phyloP scores from a whole-genome alignment of 495 filamentous ascomycete genomes.

The Neurospora sp. region DNA sequence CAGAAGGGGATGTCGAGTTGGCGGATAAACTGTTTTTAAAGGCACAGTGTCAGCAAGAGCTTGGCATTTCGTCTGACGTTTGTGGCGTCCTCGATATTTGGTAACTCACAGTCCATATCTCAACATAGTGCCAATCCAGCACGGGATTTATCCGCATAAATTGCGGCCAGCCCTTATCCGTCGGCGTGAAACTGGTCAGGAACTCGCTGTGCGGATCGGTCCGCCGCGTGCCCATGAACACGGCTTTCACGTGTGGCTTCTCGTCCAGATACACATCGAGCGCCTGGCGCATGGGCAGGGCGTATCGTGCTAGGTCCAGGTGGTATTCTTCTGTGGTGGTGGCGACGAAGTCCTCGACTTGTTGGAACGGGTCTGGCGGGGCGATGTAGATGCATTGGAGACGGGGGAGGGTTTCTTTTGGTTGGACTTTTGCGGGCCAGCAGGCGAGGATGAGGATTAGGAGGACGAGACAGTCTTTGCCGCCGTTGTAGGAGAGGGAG shows the following conservation, averaged over 20 bases:
- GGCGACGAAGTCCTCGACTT: conserved; percentile 77
- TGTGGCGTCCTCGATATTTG: neutral
- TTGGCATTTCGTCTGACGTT: neutral
- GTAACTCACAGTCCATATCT: conserved; percentile 67
- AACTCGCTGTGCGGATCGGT: conserved; percentile 84
- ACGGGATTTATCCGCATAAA: conserved; percentile 94
- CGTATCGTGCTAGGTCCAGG: conserved; percentile 66
- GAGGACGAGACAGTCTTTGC: conserved; percentile 93
- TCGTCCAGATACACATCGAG: conserved; percentile 65
- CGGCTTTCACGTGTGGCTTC: conserved; percentile 56
- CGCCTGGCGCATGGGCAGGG: conserved; percentile 67
- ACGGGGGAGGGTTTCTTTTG: neutral
- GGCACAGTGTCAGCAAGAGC: neutral
- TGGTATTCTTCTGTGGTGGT: conserved; percentile 54
- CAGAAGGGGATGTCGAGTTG: conserved; percentile 73
- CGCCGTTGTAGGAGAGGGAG: conserved; percentile 92
- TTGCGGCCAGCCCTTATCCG: conserved; percentile 80
- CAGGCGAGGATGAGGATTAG: conserved; percentile 78
- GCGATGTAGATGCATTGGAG: conserved; percentile 86
- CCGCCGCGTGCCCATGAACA: conserved; percentile 84
- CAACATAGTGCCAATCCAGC: conserved; percentile 93
- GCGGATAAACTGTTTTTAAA: conserved; percentile 58
- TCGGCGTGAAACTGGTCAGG: conserved; percentile 70
- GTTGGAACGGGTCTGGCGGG: conserved; percentile 65
- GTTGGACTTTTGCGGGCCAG: conserved; percentile 32